A percentile compares a stretch with the other conserved stretches of the same genome.
Evolutionary conservation across 1,139 yeast species (phyloP).

Genomic region (Sugiyamaella pinicola): DNA sequence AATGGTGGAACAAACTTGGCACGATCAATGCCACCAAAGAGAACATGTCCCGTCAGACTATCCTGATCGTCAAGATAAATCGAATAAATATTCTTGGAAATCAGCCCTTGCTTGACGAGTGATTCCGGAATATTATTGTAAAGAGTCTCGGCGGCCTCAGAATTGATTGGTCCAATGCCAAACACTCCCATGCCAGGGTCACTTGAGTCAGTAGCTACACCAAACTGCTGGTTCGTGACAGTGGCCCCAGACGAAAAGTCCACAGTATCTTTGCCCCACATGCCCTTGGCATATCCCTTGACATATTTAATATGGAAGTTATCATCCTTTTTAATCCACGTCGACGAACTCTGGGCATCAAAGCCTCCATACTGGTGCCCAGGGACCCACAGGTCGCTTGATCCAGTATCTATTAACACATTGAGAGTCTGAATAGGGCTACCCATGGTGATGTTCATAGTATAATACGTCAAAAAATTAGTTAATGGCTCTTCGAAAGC

Average conservation of each 20-base stretch:
- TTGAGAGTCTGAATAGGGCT: slow-evolving; percentile 33
- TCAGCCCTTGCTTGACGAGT: slow-evolving; percentile 55
- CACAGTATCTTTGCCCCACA: slow-evolving; percentile 34
- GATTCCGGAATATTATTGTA: slow-evolving; percentile 63
- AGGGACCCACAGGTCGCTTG: slow-evolving; percentile 68
- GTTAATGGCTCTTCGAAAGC: slow-evolving; percentile 30
- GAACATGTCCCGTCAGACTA: slow-evolving; percentile 49
- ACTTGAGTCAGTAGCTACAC: slow-evolving; percentile 33
- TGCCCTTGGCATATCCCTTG: slow-evolving; percentile 36
- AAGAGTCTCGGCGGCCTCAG: slow-evolving; percentile 32
- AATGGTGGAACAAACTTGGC: slow-evolving; percentile 54
- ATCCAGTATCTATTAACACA: slow-evolving; percentile 61
- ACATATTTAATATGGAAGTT: slow-evolving; percentile 33
- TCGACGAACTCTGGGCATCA: slow-evolving; percentile 24
- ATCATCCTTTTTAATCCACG: slow-evolving; percentile 30
- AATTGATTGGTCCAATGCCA: slow-evolving; percentile 34
- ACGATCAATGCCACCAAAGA: slow-evolving; percentile 64
- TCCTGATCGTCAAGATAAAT: slow-evolving; percentile 49
- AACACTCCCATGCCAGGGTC: slow-evolving; percentile 36
- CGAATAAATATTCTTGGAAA: slow-evolving; percentile 56
- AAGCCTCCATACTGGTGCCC: slow-evolving; percentile 29
- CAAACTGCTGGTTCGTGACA: slow-evolving; percentile 30
- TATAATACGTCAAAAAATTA: slow-evolving; percentile 39
- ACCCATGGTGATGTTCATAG: slow-evolving; percentile 35
- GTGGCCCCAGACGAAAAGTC: slow-evolving; percentile 26